phyloP scores from a whole-genome alignment of 495 filamentous ascomycete species.

The Pseudevernia furfuracea region DNA sequence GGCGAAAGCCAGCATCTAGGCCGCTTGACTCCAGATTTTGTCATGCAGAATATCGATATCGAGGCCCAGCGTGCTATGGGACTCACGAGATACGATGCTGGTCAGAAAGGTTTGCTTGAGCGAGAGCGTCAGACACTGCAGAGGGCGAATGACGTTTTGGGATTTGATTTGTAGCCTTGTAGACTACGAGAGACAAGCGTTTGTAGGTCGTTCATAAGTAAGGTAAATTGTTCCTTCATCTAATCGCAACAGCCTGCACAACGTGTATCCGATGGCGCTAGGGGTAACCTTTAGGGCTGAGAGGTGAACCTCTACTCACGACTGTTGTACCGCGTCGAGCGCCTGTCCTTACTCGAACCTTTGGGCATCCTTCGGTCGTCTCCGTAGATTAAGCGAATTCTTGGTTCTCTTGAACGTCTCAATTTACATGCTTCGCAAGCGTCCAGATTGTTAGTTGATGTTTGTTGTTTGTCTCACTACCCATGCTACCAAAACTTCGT shows the following conservation, averaged over 20 bases:
- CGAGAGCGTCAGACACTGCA: constrained; percentile 13
- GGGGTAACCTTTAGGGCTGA: neutral
- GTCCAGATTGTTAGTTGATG: neutral
- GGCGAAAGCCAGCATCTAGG: constrained; percentile 28
- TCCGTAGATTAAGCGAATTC: neutral
- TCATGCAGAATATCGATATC: constrained; percentile 23
- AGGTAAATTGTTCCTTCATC: neutral
- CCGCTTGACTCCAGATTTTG: constrained; percentile 24
- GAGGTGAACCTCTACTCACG: neutral
- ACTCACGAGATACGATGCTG: constrained; percentile 14
- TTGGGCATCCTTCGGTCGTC: neutral
- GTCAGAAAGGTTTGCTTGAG: neutral
- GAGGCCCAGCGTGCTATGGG: constrained; percentile 25
- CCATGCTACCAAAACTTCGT: neutral
- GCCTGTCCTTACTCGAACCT: neutral
- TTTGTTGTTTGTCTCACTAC: neutral
- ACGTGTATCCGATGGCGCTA: neutral
- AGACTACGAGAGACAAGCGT: neutral
- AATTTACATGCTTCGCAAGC: too few species aligned
- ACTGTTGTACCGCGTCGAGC: too few species aligned
- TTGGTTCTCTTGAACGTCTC: neutral
- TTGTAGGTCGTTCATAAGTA: neutral
- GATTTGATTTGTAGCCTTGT: constrained; percentile 9
- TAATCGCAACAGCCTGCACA: neutral
- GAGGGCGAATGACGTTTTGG: constrained; percentile 22